Evolutionary conservation across 495 filamentous ascomycete species (phyloP), one percentile per base, ranked within the genome.

Genomic region (Entonaema liquescens): DNA sequence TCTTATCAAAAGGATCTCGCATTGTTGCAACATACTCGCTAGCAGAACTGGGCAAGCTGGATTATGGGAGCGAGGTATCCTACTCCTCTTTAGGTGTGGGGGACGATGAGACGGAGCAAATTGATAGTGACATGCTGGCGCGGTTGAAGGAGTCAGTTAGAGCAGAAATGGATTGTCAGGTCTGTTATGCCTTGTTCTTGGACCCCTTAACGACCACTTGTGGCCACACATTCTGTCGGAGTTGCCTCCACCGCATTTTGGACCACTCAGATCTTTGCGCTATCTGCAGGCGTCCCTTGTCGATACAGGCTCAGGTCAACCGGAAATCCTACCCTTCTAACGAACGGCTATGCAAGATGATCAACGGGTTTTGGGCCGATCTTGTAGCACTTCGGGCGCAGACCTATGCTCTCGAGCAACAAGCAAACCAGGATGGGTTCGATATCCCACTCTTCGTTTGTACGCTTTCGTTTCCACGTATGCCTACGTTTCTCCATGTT

Each of bases 161-260:
- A 64, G 79, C 82, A 12, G 93, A 97, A 76, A 74, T 97, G 70
- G 93, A 97, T 68, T 97, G 94, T 75, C 92, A 94, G 72, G 88
- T 97, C 67, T 97, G 94, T 77, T 95, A 94, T 73, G 84, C 86
- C 38, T 80, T 95, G 25, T 88, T 96, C 71, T 74, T 91, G 38
- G 91, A 96, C 65, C 93, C 94, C 8, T 80, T 93, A 71, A 97
- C 93, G 1, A 94, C 93, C 0, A 81, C 87, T 19, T 97, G 94
- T 72, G 94, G 94, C 4, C 94, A 97, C 77, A 97, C 94, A 0
- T 95, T 94, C 77, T 97, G 94, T 77, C 89, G 91, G 31, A 83
- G 86, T 63, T 97, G 94, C 76, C 81, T 96, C 12, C 85, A 89
- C 25, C 86, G 90, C 44, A 87, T 91, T 12, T 79, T 94, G 38